Base-by-base conservation (phyloP, 2,329 filamentous ascomycete species). In the Grosmannia penicillata region DNA sequence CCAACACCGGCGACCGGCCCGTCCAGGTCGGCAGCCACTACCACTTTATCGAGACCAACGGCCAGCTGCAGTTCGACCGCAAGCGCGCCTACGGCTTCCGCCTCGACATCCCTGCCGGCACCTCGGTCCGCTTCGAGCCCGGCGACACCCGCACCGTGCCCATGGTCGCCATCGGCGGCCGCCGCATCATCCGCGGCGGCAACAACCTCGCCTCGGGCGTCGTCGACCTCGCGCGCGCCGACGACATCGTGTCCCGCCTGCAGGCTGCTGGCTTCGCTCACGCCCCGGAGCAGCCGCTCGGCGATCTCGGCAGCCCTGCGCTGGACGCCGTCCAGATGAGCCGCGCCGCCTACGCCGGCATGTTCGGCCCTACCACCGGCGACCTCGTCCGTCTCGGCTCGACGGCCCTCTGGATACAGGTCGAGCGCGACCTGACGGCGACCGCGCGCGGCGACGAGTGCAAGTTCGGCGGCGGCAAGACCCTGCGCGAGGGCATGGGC, bases 21-120 rank as follows among this genome's bases (percentile, higher is more conserved):
- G 81, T 95, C 43, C 87, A 95, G 66, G 81, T 87, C 43, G 89
- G 89, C 24, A 93, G 85, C 24, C 89, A 96, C 60, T 96, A 94
- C 57, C 89, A 95, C 60, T 93, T 96, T 56, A 75, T 93, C 52
- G 89, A 96, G 63, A 81, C 78, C n/a, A 96, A 96, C 58, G 83
- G 86, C 0, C 75, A 83, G 56, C 70, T 96, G 36, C 74, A 82
- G 44, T 96, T 96, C 56, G 89, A 96, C 59, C 82, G 89, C 21
- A 63, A 74, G 36, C 75, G 74, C 47, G 75, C 86, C 1, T 91
- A 91, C 52, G 89, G 89, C 6, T 93, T 75, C 59, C 73, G 86
- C 10, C 69, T 96, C 13, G 87, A 96, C 53, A 91, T 96, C 41
- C 68, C 89, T 2, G 86, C 89, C 0, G 89, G 89, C 26, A 95